Base-by-base conservation (phyloP, 148 eudicot genomes). In the Pharnaceum exiguum region DNA sequence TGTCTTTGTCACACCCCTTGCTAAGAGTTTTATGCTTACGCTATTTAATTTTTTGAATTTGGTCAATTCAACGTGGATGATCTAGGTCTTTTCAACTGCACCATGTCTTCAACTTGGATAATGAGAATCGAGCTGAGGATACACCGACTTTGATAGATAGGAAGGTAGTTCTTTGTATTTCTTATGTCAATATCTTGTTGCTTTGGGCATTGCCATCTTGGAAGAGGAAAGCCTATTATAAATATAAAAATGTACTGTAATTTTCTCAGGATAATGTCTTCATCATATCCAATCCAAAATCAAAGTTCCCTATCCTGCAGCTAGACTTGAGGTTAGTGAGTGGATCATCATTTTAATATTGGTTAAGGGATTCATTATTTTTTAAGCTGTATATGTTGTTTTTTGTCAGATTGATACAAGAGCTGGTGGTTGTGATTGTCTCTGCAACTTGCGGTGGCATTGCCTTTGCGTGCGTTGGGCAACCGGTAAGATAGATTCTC, bases 361-460 rank as follows among this genome's bases (percentile, higher is more conserved):
- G 30, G 24, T 17, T 23, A 7, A 57, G 5, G 16, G 3, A 32
- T 46, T 26, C 55, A 17, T 60, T 46, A 31, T 48, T 35, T 49
- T 46, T 35, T 39, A 8, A 46, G 35, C 27, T 45, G 33, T 16
- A 22, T 60, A 2, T 65, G 40, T 71, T 33, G 66, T 55, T 82
- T 65, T 45, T 71, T 33, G 66, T 55, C 83, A 94, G 99, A 73
- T 71, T 94, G 76, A 94, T 94, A 68, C 86, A 95, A 21, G 99
- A 94, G 75, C 79, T 94, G 62, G 99, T 94, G 27, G 83, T 94
- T 42, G 96, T 88, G 17, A 94, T 94, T 71, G 99, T 94, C 56
- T 94, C 82, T 66, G 99, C 99, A 72, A 86, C 99, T 51, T 94
- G 99, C 75, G 99, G 96, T 58, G 99, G 99, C 66, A 94, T 94